These are phyloP conservation scores for Aspergillus flavus DNA, from an alignment of 2,329 filamentous ascomycete species.

Conservation along the genomic window DNA sequence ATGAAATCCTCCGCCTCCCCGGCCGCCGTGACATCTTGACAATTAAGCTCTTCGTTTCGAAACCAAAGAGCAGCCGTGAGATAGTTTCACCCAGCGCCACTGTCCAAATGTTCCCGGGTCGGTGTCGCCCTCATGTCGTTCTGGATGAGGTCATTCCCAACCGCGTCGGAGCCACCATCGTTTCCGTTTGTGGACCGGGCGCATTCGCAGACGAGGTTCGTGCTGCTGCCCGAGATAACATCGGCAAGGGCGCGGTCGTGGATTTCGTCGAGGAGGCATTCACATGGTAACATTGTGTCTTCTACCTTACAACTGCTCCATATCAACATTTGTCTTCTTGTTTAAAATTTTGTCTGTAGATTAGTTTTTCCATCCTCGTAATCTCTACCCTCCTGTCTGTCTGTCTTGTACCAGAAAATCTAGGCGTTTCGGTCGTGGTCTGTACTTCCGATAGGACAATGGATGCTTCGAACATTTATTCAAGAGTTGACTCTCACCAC, in stretches of 20 bases:
- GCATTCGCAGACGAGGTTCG: slow-evolving; percentile 65
- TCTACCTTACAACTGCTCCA: background rate
- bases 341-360: background rate
- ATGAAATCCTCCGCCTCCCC: slow-evolving; percentile 63
- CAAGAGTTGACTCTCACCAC: background rate
- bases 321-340: slow-evolving; percentile 1
- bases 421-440: background rate
- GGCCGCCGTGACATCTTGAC: slow-evolving; percentile 60
- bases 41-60: slow-evolving; percentile 65
- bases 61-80: slow-evolving; percentile 58
- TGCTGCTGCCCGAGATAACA: slow-evolving; percentile 54
- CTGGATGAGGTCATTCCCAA: slow-evolving; percentile 59
- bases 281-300: slow-evolving; percentile 53
- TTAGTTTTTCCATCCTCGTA: background rate
- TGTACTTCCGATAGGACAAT: background rate
- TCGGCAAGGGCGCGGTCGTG: slow-evolving; percentile 55
- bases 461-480: background rate
- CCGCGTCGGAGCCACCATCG: slow-evolving; percentile 61
- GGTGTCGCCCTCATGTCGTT: slow-evolving; percentile 58
- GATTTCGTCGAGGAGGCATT: slow-evolving; percentile 69
- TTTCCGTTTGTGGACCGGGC: slow-evolving; percentile 66
- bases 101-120: slow-evolving; percentile 64
- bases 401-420: background rate
- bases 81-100: slow-evolving; percentile 59
- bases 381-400: slow-evolving; percentile 1